These are phyloP conservation scores for Hanseniaspora thailandica DNA, from an alignment of 805 yeast species.

Conservation along the genomic window DNA sequence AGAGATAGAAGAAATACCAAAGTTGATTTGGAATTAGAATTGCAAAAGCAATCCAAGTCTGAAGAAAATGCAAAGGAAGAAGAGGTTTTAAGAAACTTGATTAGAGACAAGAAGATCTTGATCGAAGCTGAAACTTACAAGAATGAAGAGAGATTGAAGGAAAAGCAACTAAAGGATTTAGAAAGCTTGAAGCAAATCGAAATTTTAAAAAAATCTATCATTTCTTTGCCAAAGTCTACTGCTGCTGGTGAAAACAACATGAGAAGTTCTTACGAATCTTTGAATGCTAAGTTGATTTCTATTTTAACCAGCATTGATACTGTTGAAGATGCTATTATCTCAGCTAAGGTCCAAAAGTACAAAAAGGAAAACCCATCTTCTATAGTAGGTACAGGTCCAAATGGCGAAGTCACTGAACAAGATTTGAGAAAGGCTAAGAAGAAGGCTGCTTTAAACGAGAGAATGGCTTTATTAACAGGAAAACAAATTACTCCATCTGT, in stretches of 20 bases:
- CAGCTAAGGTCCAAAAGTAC: constrained; percentile 52
- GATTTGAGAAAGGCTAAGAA: constrained; percentile 73
- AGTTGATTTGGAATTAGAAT: constrained; percentile 16
- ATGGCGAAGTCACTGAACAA: constrained; percentile 72
- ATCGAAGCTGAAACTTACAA: constrained; percentile 36
- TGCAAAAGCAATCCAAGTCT: constrained; percentile 15
- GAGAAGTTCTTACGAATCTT: constrained; percentile 43
- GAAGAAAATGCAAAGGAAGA: constrained; percentile 26
- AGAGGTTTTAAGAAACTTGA: constrained; percentile 47
- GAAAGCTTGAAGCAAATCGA: constrained; percentile 48
- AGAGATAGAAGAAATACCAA: constrained; percentile 43
- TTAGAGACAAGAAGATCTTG: constrained; percentile 60
- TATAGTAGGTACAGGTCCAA: constrained; percentile 72
- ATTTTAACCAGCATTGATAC: constrained; percentile 51
- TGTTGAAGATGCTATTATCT: constrained; percentile 57
- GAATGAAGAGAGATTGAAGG: constrained; percentile 29
- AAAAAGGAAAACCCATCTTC: constrained; percentile 58
- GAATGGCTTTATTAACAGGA: constrained; percentile 91
- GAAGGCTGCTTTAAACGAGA: constrained; percentile 63
- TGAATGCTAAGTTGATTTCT: constrained; percentile 61
- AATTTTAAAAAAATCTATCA: constrained; percentile 49
- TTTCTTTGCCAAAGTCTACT: constrained; percentile 30
- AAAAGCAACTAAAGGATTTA: constrained; percentile 23
- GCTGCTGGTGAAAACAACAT: constrained; percentile 31
- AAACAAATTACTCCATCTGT: constrained; percentile 38